Base-by-base conservation (phyloP, 495 filamentous ascomycete genomes). In the Neurospora sp. region DNA sequence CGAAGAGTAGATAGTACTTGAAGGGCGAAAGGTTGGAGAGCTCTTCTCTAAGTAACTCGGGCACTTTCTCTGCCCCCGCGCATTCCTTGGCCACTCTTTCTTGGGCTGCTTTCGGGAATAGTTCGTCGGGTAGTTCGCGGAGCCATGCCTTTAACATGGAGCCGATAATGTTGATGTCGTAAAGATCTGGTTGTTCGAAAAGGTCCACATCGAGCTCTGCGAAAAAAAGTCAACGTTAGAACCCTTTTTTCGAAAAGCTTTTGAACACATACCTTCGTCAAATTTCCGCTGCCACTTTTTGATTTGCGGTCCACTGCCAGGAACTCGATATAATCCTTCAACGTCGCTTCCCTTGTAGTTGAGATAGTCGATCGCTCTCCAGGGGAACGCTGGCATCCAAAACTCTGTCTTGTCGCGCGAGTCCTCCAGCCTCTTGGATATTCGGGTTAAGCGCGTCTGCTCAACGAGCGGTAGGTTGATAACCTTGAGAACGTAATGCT, bases 1-100 rank as follows among this genome's bases (percentile, higher is more conserved):
- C 94, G 81, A 97, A 97, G 66, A 97, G 90, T 40, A 97, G 92
- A 77, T 97, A 97, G 82, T 97, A 97, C 82, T 97, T 94, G 84
- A 92, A 97, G 0, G 94, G 94, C 5, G 94, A 91, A 16, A 97
- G 87, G 73, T 91, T 93, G 4, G 94, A 96, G 3, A 97, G 90
- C 80, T 96, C 94, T 72, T 97, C 93, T 75, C 93, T 91, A 69
- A 97, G 86, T 79, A 93, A 75, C 74, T 94, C 91, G 7, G 94
- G 94, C 4, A 93, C 91, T 37, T 86, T 88, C 27, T 90, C 91
- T 59, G 91, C 88, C n/a, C 90, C 90, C 73, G 88, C 87, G 76
- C 92, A 94, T 76, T 93, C 88, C 72, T 87, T 85, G 10, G 90
- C 87, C 72, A 97, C 91, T 79, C 88, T 87, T 39, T 90, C 87